phyloP scores from a whole-genome alignment of 1,284 basidiomycete species.

The Trichosporon sp. region DNA sequence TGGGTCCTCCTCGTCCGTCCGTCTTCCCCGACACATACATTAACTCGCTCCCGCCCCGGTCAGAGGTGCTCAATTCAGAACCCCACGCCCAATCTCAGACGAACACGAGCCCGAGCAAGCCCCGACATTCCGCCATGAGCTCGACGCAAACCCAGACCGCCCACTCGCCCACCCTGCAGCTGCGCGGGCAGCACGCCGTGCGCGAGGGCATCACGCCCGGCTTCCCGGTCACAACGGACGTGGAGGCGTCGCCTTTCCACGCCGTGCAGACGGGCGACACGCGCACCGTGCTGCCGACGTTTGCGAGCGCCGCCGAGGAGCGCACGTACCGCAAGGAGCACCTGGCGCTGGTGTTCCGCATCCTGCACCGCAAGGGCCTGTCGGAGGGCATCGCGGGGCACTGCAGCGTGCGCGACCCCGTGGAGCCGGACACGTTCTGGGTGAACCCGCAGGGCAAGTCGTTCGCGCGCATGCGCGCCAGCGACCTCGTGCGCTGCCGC shows the following conservation, averaged over 20 bases:
- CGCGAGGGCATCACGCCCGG: constrained; percentile 14
- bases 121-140: neutral
- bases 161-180: constrained; percentile 14
- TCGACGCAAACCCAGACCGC: neutral
- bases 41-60: neutral
- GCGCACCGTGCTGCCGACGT: constrained; percentile 35
- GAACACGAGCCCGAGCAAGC: neutral
- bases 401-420: constrained; percentile 38
- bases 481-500: constrained; percentile 34
- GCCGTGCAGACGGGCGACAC: constrained; percentile 33
- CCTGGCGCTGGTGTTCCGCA: constrained; percentile 39
- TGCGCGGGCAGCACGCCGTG: constrained; percentile 7
- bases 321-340: constrained; percentile 41
- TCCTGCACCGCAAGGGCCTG: constrained; percentile 33
- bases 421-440: constrained; percentile 44
- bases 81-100: neutral
- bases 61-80: neutral
- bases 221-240: constrained; percentile 33
- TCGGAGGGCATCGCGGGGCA: constrained; percentile 44
- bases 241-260: constrained; percentile 31
- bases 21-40: neutral
- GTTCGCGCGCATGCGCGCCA: constrained; percentile 36
- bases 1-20: neutral
- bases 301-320: constrained; percentile 31
- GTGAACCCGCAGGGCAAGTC: constrained; percentile 42